Evolutionary conservation across 495 filamentous ascomycete genomes (phyloP), one percentile per base, ranked within the genome.

Genomic region (Aspergillus funiculosus): DNA sequence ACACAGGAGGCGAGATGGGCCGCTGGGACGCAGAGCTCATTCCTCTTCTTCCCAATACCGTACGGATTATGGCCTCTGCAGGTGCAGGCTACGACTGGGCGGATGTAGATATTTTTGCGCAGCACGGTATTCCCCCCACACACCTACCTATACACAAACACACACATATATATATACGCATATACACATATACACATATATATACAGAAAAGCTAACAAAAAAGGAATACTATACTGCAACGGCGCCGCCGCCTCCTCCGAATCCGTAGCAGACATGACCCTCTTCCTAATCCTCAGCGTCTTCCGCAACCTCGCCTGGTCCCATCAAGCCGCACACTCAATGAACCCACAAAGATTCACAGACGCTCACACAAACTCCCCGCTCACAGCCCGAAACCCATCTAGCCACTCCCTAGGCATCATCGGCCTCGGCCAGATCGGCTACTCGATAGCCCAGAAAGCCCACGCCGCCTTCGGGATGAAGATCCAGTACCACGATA

Each of bases 1-100:
- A 84, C 39, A 86, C 79, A 0, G 85, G 85, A 6, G 81, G 81
- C 8, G 85, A 88, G 66, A 87, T 89, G 84, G 82, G 82, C 10
- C 64, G 69, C 36, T 90, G 86, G 86, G 83, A 89, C 56, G 64
- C 66, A 24, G 85, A 89, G 58, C 62, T 88, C 31, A 81, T 89
- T 25, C 60, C 67, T 3, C 56, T 87, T 24, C 67, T 90, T 9
- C 86, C 85, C 0, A 51, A 67, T 18, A 76, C 73, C 4, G 80
- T 85, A 49, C 79, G 73, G 57, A 75, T 88, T 1, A 85, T 80
- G 62, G 82, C 85, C 11, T 81, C 77, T 50, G 83, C 86, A 3
- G 86, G 84, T 9, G 81, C 85, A 10, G 85, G 83, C 3, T 87
- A 81, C 52, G 85, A 89, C 60, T 87, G 86, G 83, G 84, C 79